Evolutionary conservation across 148 eudicot species (phyloP).

Genomic region (Cornus controversa): DNA sequence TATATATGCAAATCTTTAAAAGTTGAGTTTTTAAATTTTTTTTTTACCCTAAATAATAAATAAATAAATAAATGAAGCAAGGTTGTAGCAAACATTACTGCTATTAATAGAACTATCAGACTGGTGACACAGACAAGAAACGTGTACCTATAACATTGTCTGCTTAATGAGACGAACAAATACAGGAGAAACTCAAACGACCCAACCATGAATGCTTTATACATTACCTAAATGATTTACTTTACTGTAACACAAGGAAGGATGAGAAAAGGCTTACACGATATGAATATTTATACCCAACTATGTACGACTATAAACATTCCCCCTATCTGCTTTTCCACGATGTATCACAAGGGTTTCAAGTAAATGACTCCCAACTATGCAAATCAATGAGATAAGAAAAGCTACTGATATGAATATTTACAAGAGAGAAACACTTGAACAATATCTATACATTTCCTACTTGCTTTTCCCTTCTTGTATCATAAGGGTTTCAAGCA

Average conservation of each 20-base stretch:
- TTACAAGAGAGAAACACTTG: too few relatives aligned
- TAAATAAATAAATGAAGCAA: too few relatives aligned
- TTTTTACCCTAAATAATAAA: too few relatives aligned
- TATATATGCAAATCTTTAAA: too few relatives aligned
- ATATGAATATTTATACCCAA: conserved; percentile 2
- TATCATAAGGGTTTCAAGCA: neutral
- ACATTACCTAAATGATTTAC: too few relatives aligned
- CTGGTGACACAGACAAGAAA: neutral
- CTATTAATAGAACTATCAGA: too few relatives aligned
- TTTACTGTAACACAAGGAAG: too few relatives aligned
- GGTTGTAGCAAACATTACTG: too few relatives aligned
- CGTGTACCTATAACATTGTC: neutral
- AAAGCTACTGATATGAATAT: neutral
- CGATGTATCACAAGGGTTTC: neutral
- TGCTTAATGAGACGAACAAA: neutral
- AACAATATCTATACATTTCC: neutral
- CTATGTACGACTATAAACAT: neutral
- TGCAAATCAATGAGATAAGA: conserved; percentile 9
- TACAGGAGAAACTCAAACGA: neutral
- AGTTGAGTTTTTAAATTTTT: too few relatives aligned
- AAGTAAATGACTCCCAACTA: neutral
- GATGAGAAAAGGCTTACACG: too few relatives aligned
- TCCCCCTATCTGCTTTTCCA: neutral
- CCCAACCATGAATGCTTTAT: too few relatives aligned
- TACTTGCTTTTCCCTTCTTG: neutral